These are phyloP conservation scores for Sphagnurus paluster DNA, from an alignment of 1,284 basidiomycete genomes.

Conservation along the genomic window DNA sequence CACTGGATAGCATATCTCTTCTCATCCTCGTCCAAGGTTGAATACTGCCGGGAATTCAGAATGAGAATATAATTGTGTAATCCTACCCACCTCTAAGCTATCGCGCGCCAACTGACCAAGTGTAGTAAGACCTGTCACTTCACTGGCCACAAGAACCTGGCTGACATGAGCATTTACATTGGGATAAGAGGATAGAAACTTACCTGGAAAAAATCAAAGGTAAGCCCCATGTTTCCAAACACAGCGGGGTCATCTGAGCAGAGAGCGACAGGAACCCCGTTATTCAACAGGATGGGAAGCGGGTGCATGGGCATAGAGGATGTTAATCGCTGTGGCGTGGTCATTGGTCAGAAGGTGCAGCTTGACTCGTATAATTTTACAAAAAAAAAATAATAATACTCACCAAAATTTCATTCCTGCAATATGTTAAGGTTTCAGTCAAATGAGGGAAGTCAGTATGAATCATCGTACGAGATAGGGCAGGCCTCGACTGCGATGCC, in stretches of 20 bases:
- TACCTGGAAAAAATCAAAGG: conserved; percentile 73
- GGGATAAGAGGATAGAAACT: neutral
- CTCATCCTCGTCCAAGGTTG: conserved; percentile 47
- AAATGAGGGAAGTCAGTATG: neutral
- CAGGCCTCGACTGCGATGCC: conserved; percentile 71
- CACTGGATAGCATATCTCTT: conserved; percentile 43
- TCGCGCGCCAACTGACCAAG: conserved; percentile 61
- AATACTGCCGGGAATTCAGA: conserved; percentile 41
- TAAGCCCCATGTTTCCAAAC: conserved; percentile 77
- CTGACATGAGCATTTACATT: neutral
- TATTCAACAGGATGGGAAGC: conserved; percentile 63
- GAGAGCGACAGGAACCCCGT: conserved; percentile 68
- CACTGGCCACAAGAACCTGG: conserved; percentile 65
- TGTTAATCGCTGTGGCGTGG: conserved; percentile 62
- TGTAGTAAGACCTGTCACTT: conserved; percentile 60
- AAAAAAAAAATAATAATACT: conserved; percentile 8
- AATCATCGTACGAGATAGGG: conserved; percentile 61
- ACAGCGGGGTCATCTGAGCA: conserved; percentile 74
- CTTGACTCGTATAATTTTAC: too few relatives aligned
- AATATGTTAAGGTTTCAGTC: neutral
- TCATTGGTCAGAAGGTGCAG: neutral
- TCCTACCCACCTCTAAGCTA: conserved; percentile 54
- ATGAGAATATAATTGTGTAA: neutral
- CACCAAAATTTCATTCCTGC: conserved; percentile 70
- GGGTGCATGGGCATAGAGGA: conserved; percentile 78